Conservation (phyloP, 768 basidiomycete genomes). For the Tephrocybe sp. region DNA sequence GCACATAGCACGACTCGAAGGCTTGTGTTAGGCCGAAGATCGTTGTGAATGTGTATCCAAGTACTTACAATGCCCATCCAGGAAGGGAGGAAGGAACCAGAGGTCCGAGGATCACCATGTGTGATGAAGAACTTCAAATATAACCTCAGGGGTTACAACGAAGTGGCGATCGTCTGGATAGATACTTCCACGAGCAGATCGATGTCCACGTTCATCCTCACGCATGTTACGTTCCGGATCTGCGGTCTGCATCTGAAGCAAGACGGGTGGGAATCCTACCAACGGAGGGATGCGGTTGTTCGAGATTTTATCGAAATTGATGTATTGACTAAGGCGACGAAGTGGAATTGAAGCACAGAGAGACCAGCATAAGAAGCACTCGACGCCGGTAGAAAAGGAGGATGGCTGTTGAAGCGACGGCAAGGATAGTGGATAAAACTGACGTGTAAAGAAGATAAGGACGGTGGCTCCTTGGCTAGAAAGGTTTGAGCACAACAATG, state of each 20-base stretch:
- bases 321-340: slow-evolving; percentile 8
- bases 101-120: slow-evolving; percentile 2
- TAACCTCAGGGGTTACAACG: slow-evolving; percentile 1
- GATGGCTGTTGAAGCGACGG: too few relatives aligned
- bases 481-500: too few relatives aligned
- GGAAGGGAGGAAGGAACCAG: too few relatives aligned
- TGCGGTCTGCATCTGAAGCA: not conserved
- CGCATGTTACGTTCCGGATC: not conserved
- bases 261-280: not conserved
- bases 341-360: not conserved
- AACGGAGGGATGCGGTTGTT: not conserved
- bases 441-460: too few relatives aligned
- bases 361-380: too few relatives aligned
- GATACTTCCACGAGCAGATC: not conserved
- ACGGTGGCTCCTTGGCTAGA: too few relatives aligned
- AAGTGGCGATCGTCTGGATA: slow-evolving; percentile 6
- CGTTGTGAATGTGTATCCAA: too few relatives aligned
- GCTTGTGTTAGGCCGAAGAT: too few relatives aligned
- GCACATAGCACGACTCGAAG: too few relatives aligned
- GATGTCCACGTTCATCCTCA: slow-evolving; percentile 1
- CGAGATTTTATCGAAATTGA: slow-evolving; percentile 3
- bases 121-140: not conserved
- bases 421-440: too few relatives aligned
- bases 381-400: too few relatives aligned
- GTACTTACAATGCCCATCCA: too few relatives aligned